phyloP scores from a whole-genome alignment of 1,139 yeast genomes.

The Magnusiomyces magnusii region DNA sequence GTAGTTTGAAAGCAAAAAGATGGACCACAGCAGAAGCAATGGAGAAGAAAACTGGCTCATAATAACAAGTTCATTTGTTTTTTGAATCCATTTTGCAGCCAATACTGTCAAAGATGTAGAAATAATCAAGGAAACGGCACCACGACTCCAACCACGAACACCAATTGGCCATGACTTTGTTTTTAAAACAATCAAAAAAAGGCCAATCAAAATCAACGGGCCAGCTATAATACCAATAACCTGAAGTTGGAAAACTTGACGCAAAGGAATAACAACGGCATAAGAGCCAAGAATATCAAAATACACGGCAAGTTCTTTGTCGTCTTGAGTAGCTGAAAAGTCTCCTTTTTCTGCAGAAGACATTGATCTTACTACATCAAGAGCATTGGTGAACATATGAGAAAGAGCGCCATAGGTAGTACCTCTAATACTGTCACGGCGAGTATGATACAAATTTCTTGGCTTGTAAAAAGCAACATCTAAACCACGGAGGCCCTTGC shows the following conservation, averaged over 20 bases:
- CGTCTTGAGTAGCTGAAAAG: constrained; percentile 24
- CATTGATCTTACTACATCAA: constrained; percentile 48
- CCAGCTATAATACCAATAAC: constrained; percentile 43
- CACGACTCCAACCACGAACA: constrained; percentile 43
- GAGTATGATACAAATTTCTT: constrained; percentile 75
- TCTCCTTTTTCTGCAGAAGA: constrained; percentile 37
- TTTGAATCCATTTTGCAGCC: constrained; percentile 34
- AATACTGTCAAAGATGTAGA: constrained; percentile 38
- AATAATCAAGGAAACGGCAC: constrained; percentile 47
- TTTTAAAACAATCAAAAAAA: constrained; percentile 43
- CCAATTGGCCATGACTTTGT: constrained; percentile 43
- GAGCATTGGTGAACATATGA: constrained; percentile 70
- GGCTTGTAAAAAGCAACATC: constrained; percentile 74
- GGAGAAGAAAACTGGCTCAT: constrained; percentile 51
- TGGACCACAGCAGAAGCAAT: constrained; percentile 39
- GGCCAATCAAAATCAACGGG: constrained; percentile 47
- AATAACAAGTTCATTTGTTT: constrained; percentile 48
- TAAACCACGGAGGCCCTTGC: constrained; percentile 68
- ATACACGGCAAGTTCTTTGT: constrained; percentile 44
- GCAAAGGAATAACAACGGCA: constrained; percentile 49
- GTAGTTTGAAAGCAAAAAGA: constrained; percentile 50
- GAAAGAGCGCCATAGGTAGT: constrained; percentile 61
- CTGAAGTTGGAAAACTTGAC: constrained; percentile 42
- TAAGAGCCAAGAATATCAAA: constrained; percentile 51
- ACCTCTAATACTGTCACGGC: constrained; percentile 58